A percentile compares a stretch with the other conserved stretches of the same genome.
Conservation (phyloP, 164 flowering plant species). For the Taxillus chinensis region DNA sequence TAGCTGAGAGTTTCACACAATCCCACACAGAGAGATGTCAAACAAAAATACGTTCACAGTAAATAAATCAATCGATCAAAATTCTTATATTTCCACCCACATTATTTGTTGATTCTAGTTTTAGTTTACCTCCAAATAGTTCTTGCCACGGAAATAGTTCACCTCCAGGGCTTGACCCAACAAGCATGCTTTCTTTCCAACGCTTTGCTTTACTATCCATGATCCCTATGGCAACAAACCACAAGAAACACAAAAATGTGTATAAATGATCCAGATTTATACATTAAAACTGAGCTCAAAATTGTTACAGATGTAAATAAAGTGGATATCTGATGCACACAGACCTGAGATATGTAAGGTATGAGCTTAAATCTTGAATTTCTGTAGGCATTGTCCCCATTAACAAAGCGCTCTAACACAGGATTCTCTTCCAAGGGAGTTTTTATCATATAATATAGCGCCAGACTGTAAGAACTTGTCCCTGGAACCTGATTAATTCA, state of each 20-base stretch:
- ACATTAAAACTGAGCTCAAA: too few species aligned
- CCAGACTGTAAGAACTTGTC: slow-evolving; percentile 29
- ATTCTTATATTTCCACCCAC: too few species aligned
- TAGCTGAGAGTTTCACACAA: slow-evolving; percentile 34
- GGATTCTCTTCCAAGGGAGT: slow-evolving; percentile 39
- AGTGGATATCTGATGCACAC: slow-evolving; percentile 18
- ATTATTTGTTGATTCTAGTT: not conserved
- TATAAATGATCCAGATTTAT: too few species aligned
- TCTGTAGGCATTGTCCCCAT: slow-evolving; percentile 51
- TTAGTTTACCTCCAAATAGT: slow-evolving; percentile 76
- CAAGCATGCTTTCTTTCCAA: slow-evolving; percentile 86
- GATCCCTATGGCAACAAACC: slow-evolving; percentile 47
- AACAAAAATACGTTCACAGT: too few species aligned
- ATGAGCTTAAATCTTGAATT: slow-evolving; percentile 90
- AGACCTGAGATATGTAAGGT: slow-evolving; percentile 83
- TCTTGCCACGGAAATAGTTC: slow-evolving; percentile 70
- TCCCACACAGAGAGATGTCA: not conserved
- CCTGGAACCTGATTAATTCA: slow-evolving; percentile 50
- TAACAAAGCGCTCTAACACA: slow-evolving; percentile 38
- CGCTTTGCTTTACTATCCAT: slow-evolving; percentile 97
- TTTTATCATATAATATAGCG: slow-evolving; percentile 38
- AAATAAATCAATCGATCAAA: too few species aligned
- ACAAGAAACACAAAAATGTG: not conserved
- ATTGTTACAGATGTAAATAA: too few species aligned
- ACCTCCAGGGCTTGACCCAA: slow-evolving; percentile 88